Base-by-base conservation (phyloP, 1,139 yeast species). In the Taiozyma onychis region DNA sequence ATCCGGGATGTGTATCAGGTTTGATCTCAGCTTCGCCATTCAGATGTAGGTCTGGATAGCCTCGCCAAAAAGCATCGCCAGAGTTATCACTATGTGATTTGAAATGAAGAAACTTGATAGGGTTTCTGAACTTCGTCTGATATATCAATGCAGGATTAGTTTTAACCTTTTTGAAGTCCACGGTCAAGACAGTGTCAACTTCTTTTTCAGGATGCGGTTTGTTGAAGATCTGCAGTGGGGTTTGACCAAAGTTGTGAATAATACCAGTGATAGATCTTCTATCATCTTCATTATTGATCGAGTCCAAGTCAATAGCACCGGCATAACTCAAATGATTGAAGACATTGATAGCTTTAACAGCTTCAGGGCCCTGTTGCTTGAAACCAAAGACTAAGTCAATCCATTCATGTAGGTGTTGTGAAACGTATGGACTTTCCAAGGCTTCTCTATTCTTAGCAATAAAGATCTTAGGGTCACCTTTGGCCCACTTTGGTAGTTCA, bases 241-340 rank as follows among this genome's bases (percentile, higher is more conserved):
- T 88, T 64, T 88, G 97, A 0, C 97, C 97, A 72, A 88, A 88
- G 65, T 88, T 88, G 62, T 88, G 91, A 45, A 88, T 88, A 62
- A 86, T 85, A 1, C 95, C 91, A 32, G 88, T 85, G 2, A 84
- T 76, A 0, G 95, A 93, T 39, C 82, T 73, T 55, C 84, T 76
- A 63, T 88, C 95, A 54, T 78, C 73, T 39, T 83, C 88, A 63
- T 88, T 91, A 52, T 77, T 74, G 44, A 88, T 83, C 37, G 73
- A 75, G 57, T 87, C 96, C 49, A 88, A 69, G 62, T 88, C 81
- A 26, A 88, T 83, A 0, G 91, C 88, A 1, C 96, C 96, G 50
- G 83, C 83, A 62, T 88, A 88, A 46, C 96, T 87, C 53, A 85
- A 71, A 62, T 83, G 87, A 66, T 88, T 93, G 66, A 87, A 88